Evolutionary conservation across 768 basidiomycete genomes (phyloP).

Genomic region (Macrolepiota fuliginosa): DNA sequence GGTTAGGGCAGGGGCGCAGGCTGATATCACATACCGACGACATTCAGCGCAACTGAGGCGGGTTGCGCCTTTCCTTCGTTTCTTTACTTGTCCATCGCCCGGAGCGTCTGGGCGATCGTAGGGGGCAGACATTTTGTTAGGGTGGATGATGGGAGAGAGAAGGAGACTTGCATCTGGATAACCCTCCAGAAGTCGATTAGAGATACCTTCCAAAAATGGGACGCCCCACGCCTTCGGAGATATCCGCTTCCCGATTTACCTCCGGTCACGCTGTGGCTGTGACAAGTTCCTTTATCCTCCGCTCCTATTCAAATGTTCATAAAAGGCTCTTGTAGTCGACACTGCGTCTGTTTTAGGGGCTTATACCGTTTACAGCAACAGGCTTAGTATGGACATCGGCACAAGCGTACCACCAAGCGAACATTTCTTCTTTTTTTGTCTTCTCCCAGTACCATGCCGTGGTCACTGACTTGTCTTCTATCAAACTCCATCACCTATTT

Average conservation of each 20-base stretch:
- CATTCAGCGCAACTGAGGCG: slow-evolving; percentile 81
- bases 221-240: slow-evolving; percentile 1
- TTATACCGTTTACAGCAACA: not conserved
- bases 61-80: slow-evolving; percentile 69
- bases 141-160: slow-evolving; percentile 21
- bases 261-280: slow-evolving; percentile 11
- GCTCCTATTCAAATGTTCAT: not conserved
- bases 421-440: not conserved
- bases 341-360: too few species aligned
- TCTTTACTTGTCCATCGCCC: slow-evolving; percentile 40
- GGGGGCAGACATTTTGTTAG: slow-evolving; percentile 31
- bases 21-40: slow-evolving; percentile 45
- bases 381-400: not conserved
- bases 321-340: not conserved
- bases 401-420: not conserved
- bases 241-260: slow-evolving; percentile 12
- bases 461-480: not conserved
- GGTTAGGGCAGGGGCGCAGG: slow-evolving; percentile 8
- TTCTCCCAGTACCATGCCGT: not conserved
- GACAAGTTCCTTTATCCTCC: not conserved
- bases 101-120: slow-evolving; percentile 23
- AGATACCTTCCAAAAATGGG: not conserved
- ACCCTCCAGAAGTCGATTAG: not conserved
- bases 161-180: slow-evolving; percentile 10
- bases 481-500: not conserved